Conservation (phyloP, 495 filamentous ascomycete genomes). For the Arthonia radiata region DNA sequence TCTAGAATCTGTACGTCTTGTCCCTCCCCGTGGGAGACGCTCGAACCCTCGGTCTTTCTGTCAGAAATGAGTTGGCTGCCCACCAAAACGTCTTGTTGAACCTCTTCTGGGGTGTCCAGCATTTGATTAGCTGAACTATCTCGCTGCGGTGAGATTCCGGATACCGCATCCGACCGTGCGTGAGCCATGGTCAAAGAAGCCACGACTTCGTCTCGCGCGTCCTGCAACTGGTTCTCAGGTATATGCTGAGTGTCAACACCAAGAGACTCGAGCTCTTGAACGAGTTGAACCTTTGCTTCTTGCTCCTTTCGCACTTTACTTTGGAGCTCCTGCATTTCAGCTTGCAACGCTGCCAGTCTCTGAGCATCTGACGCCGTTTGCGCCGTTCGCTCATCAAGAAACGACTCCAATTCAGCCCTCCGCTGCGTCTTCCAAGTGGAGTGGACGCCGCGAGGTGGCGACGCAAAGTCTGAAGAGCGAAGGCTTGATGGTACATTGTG, state of each 20-base stretch:
- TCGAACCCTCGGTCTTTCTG: too few species aligned
- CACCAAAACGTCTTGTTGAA: too few species aligned
- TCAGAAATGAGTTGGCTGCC: too few species aligned
- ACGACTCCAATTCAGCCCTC: too few species aligned
- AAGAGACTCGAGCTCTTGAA: slow-evolving; percentile 29
- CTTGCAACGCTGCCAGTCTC: slow-evolving; percentile 26
- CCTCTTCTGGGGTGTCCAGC: background rate
- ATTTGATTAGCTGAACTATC: background rate
- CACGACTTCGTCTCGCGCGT: slow-evolving; percentile 14
- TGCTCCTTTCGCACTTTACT: slow-evolving; percentile 27
- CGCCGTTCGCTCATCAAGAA: too few species aligned
- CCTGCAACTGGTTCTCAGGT: slow-evolving; percentile 17
- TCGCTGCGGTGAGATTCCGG: background rate
- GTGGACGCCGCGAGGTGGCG: slow-evolving; percentile 1
- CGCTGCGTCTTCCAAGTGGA: slow-evolving; percentile 14
- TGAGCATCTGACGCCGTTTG: too few species aligned
- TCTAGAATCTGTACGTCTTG: too few species aligned
- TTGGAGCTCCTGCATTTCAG: slow-evolving; percentile 33
- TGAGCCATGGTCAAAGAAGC: too few species aligned
- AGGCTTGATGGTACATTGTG: slow-evolving; percentile 26
- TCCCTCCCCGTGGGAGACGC: too few species aligned
- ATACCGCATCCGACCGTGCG: slow-evolving; percentile 5
- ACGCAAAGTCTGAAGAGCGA: slow-evolving; percentile 28
- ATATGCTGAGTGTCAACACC: slow-evolving; percentile 21
- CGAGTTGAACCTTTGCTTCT: slow-evolving; percentile 20